Evolutionary conservation across 2,329 filamentous ascomycete species (phyloP).

Genomic region (Apiospora koreana): DNA sequence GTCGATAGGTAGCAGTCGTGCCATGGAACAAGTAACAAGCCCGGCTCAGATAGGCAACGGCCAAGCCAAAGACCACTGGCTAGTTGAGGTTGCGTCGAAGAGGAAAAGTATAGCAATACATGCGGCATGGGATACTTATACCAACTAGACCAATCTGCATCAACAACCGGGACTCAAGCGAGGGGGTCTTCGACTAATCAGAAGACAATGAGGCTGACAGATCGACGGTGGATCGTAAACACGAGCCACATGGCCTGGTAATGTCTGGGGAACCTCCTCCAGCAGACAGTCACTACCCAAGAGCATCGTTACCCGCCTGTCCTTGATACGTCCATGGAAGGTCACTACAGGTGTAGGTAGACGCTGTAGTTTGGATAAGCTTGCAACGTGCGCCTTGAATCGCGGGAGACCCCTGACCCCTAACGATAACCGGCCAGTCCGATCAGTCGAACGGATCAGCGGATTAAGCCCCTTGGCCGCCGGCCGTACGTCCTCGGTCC

Average conservation of each 20-base stretch:
- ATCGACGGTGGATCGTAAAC: conserved; percentile 2
- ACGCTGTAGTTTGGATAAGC: not conserved
- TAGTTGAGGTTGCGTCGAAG: not conserved
- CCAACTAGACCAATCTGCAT: not conserved
- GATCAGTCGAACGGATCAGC: not conserved
- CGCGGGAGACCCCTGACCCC: not conserved
- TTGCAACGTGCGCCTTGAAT: conserved; percentile 7
- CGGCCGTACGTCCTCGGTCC: not conserved
- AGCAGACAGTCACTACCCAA: not conserved
- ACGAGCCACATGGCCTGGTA: not conserved
- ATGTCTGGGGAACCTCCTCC: conserved; percentile 1
- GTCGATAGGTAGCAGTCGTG: not conserved
- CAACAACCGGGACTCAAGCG: not conserved
- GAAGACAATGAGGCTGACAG: conserved; percentile 7
- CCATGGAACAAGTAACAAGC: not conserved
- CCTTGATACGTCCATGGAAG: not conserved
- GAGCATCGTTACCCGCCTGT: not conserved
- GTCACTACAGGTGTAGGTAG: no score
- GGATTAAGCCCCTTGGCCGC: not conserved
- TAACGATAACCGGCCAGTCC: not conserved
- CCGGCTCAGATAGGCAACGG: not conserved
- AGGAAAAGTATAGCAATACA: not conserved
- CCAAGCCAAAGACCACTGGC: no score
- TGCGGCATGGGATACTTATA: not conserved
- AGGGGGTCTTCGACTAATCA: conserved; percentile 1